phyloP scores from a whole-genome alignment of 2,329 filamentous ascomycete genomes.

The Pseudogymnoascus destructans region DNA sequence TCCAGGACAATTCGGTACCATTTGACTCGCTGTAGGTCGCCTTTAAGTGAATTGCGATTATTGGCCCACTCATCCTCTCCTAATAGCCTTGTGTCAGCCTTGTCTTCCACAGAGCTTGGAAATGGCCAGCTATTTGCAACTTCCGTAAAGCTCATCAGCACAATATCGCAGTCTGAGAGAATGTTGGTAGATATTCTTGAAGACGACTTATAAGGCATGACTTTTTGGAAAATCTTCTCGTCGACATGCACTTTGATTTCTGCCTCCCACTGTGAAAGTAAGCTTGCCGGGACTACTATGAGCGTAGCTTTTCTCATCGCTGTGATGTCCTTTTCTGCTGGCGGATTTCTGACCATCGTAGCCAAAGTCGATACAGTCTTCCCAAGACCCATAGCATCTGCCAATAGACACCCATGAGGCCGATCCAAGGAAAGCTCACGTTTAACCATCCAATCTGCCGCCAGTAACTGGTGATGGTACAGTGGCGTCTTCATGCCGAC shows the following conservation, averaged over 20 bases:
- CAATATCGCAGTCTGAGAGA: constrained; percentile 20
- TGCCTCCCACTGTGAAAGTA: constrained; percentile 23
- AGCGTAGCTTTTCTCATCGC: constrained; percentile 20
- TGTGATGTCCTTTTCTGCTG: constrained; percentile 27
- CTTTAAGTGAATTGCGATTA: constrained; percentile 49
- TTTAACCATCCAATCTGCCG: constrained; percentile 39
- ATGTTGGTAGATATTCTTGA: constrained; percentile 9
- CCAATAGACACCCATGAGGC: constrained; percentile 42
- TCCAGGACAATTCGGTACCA: constrained; percentile 44
- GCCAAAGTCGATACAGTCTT: constrained; percentile 43
- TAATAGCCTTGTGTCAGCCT: constrained; percentile 87
- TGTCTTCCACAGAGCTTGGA: constrained; percentile 80
- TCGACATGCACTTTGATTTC: constrained; percentile 21
- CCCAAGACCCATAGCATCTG: constrained; percentile 51
- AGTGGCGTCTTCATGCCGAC: constrained; percentile 36
- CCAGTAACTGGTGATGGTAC: constrained; percentile 38
- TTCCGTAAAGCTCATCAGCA: constrained; percentile 21
- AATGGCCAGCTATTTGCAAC: constrained; percentile 55
- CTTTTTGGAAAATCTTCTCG: constrained; percentile 14
- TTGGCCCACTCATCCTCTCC: constrained; percentile 98
- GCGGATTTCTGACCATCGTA: constrained; percentile 29
- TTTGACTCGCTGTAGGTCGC: constrained; percentile 28
- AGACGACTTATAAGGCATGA: constrained; percentile 18
- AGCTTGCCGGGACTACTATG: constrained; percentile 21
- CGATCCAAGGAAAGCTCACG: constrained; percentile 31